Conservation (phyloP, 805 yeast genomes). For the Pichia manshurica region DNA sequence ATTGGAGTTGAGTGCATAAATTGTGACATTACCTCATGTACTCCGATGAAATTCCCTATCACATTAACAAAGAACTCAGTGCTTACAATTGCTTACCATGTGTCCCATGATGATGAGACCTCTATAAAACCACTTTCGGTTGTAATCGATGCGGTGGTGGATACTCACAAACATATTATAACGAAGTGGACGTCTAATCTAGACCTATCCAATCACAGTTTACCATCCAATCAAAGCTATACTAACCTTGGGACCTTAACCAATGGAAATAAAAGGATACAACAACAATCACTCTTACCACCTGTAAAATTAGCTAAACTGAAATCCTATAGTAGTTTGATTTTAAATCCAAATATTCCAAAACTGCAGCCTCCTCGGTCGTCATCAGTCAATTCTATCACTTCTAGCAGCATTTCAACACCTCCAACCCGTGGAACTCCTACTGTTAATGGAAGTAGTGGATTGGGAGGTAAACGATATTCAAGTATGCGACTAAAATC, state of each 20-base stretch:
- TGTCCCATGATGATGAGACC: slow-evolving; percentile 24
- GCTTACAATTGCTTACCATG: slow-evolving; percentile 24
- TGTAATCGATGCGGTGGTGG: slow-evolving; percentile 19
- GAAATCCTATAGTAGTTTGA: slow-evolving; percentile 10
- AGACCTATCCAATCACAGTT: slow-evolving; percentile 21
- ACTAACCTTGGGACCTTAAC: not conserved
- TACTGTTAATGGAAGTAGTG: not conserved
- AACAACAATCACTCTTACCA: slow-evolving; percentile 5
- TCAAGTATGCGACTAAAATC: slow-evolving; percentile 17
- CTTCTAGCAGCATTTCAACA: not conserved
- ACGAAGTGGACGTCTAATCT: slow-evolving; percentile 37
- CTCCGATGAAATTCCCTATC: slow-evolving; percentile 29
- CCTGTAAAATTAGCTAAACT: slow-evolving; percentile 18
- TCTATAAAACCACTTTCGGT: slow-evolving; percentile 25
- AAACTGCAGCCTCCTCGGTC: slow-evolving; percentile 6
- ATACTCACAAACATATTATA: slow-evolving; percentile 17
- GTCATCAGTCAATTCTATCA: not conserved
- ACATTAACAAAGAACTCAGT: slow-evolving; percentile 15
- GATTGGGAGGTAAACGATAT: slow-evolving; percentile 11
- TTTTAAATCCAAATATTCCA: slow-evolving; percentile 22
- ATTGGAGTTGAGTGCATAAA: slow-evolving; percentile 19
- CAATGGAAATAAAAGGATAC: not conserved
- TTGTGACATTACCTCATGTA: slow-evolving; percentile 22
- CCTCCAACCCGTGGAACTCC: not conserved
- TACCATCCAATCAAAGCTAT: slow-evolving; percentile 5